Evolutionary conservation across 2,329 filamentous ascomycete species (phyloP), one percentile per base, ranked within the genome.

Genomic region (Cladosporium sp.): DNA sequence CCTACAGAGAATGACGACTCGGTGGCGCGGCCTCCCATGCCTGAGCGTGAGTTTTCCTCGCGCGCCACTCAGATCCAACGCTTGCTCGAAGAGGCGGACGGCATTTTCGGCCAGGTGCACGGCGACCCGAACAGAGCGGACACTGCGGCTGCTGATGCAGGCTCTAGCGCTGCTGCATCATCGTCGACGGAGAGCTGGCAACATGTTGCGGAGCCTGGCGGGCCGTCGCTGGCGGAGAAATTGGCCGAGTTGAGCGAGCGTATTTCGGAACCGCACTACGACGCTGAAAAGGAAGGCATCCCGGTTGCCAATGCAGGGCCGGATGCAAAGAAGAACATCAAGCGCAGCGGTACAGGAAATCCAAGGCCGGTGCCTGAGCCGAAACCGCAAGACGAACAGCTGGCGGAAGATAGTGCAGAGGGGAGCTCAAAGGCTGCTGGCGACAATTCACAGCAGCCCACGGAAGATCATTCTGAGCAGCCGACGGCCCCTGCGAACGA

Each of bases 41-140:
- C 74, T 22, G 61, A 66, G 13, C 66, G 75, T 54, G 72, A 74
- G 48, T 67, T 65, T 13, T 71, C 72, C 3, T 77, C 70, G 33
- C 66, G 72, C 54, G 76, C 75, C 3, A 72, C 73, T 3, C 70
- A 73, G 46, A 75, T 79, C 40, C 72, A 71, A 46, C 70, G 75
- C 9, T 64, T 67, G 19, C 59, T 78, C 8, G 76, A 77, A 62
- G 76, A 78, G 60, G 58, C 58, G 1, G 61, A 63, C 42, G 43
- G 45, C n/a, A 52, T 52, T 10, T 35, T 53, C 16, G 41, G 49
- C 22, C 38, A 40, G 42, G 48, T 50, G 3, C 48, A 42, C 32
- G 40, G 40, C 31, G 48, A 50, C 22, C 18, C 40, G 13, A 11
- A 9, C 9, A 43, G 48, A 41, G n/a, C 8, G 19, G 42, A 32